Base-by-base conservation (phyloP, 352 stramenopile genomes). In the Aphanomyces invadans region DNA sequence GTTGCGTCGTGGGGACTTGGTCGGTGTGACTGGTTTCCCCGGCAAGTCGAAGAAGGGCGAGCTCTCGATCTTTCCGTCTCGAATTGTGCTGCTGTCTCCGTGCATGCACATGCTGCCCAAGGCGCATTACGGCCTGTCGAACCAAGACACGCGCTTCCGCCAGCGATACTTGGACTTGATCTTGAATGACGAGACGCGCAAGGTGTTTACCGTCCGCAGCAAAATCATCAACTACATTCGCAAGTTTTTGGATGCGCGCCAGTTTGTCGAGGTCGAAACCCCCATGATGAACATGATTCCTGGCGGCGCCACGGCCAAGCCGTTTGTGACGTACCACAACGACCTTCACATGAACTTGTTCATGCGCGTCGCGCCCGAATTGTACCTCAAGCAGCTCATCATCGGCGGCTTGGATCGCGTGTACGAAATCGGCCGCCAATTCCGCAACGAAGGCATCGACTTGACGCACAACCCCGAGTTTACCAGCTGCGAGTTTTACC, bases 391-490 rank as follows among this genome's bases (percentile, higher is more conserved):
- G 80, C 81, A 97, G 62, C 74, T 99, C 21, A 90, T 99, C 28
- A 97, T 99, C 69, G 97, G 97, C 42, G 97, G 97, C 60, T 93
- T 99, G 32, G 93, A 99, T 57, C 85, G 90, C 56, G 97, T 99
- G 23, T 99, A 98, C 77, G 97, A 99, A 79, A 80, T 99, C 49
- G 97, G 97, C 38, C 90, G 96, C 12, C 97, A 99, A 73, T 99
- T 99, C 78, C 95, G 97, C 59, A 99, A 99, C 76, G 97, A 99
- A 77, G 96, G 97, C 52, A 96, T 99, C 46, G 96, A 96, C 39
- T 86, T 96, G 17, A 92, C 95, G 59, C 97, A 99, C 83, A 99
- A 99, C 87, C 96, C 96, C 1, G 97, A 99, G 77, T 99, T 99
- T 70, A 99, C 97, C 10, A 97, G 90, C 55, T 93, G 97, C 64